phyloP scores from a whole-genome alignment of 1,284 basidiomycete species.

The Ustilago sp. region DNA sequence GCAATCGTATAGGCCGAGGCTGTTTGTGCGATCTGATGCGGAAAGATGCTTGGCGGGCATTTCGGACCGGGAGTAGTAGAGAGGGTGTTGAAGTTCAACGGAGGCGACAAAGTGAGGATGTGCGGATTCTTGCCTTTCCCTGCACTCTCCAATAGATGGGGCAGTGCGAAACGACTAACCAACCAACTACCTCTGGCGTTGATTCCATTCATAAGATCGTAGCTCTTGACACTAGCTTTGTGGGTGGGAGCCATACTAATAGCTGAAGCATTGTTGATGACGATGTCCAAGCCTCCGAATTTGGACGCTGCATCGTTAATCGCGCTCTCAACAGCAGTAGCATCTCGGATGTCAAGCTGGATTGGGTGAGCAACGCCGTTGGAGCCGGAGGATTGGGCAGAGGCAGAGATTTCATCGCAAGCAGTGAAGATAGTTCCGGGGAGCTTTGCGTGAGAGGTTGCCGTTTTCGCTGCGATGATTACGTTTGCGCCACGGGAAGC shows the following conservation, averaged over 20 bases:
- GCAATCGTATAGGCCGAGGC: slow-evolving; percentile 63
- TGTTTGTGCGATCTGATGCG: slow-evolving; percentile 42
- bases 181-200: slow-evolving; percentile 66
- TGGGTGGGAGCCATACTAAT: slow-evolving; percentile 62
- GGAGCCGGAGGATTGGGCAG: slow-evolving; percentile 33
- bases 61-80: slow-evolving; percentile 44
- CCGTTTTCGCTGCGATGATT: slow-evolving; percentile 60
- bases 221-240: slow-evolving; percentile 54
- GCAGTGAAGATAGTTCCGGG: slow-evolving; percentile 69
- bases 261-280: slow-evolving; percentile 68
- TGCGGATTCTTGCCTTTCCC: slow-evolving; percentile 59
- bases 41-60: slow-evolving; percentile 30
- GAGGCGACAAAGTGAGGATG: slow-evolving; percentile 66
- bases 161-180: slow-evolving; percentile 61
- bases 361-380: slow-evolving; percentile 56
- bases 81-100: slow-evolving; percentile 53
- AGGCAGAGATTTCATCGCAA: slow-evolving; percentile 59
- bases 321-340: slow-evolving; percentile 54
- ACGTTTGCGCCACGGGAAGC: slow-evolving; percentile 61
- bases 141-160: slow-evolving; percentile 58
- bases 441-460: slow-evolving; percentile 54
- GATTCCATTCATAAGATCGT: slow-evolving; percentile 57
- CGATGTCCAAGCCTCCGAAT: slow-evolving; percentile 66
- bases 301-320: slow-evolving; percentile 44
- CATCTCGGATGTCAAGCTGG: slow-evolving; percentile 67